phyloP scores from a whole-genome alignment of 768 basidiomycete species.

The Omphalotus guepiniiformis region DNA sequence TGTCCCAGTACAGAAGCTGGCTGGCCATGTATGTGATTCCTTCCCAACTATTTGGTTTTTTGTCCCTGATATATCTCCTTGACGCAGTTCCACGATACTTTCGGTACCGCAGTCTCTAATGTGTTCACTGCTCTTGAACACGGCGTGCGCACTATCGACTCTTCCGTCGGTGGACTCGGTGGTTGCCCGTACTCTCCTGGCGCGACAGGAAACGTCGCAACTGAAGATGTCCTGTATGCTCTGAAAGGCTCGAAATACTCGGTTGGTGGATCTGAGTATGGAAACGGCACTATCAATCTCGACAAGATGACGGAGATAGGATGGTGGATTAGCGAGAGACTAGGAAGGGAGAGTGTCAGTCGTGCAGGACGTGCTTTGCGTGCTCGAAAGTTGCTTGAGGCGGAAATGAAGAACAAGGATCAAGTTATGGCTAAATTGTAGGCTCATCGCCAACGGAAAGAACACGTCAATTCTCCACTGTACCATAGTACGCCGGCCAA shows the following conservation, averaged over 20 bases:
- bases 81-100: constrained; percentile 83
- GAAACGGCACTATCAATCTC: constrained; percentile 47
- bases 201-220: constrained; percentile 92
- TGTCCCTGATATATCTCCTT: not conserved
- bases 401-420: constrained; percentile 5
- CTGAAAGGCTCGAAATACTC: constrained; percentile 61
- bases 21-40: constrained; percentile 38
- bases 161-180: constrained; percentile 85
- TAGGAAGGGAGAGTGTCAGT: constrained; percentile 69
- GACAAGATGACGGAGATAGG: constrained; percentile 72
- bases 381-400: constrained; percentile 42
- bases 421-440: constrained; percentile 6
- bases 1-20: constrained; percentile 63
- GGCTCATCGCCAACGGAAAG: too few species aligned
- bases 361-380: constrained; percentile 71
- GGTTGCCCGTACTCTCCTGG: constrained; percentile 97
- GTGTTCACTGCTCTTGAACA: constrained; percentile 64
- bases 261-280: constrained; percentile 38
- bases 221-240: constrained; percentile 88
- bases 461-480: too few species aligned
- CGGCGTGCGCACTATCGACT: constrained; percentile 79
- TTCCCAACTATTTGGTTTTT: constrained; percentile 5
- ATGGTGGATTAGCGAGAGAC: constrained; percentile 70
- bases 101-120: constrained; percentile 77
- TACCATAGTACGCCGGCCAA: too few species aligned